Evolutionary conservation across 2,329 filamentous ascomycete species (phyloP), one percentile per base, ranked within the genome.

Genomic region (Graphilbum sp.): DNA sequence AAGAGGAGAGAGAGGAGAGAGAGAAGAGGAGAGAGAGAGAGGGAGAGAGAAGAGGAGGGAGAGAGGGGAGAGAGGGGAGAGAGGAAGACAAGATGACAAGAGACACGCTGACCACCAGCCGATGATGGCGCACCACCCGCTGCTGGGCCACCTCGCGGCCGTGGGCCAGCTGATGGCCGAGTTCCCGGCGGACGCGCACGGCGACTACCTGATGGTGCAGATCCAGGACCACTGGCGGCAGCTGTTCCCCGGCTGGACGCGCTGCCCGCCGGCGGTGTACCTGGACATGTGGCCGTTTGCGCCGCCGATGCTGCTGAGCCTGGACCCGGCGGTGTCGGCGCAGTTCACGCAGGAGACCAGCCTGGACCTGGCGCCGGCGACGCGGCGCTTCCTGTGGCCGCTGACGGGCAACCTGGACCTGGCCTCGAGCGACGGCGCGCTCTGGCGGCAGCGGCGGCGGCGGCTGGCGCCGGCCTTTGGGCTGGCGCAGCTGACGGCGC

Each of bases 381-480:
- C 41, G 27, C 23, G n/a, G 11, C 9, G 21, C 17, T 41, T 35
- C 15, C 23, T 46, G 32, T 17, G 21, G 35, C 43, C 49, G 13
- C 48, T 56, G 33, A 50, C 54, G 0, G 49, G 49, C 16, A 54
- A 54, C 17, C 42, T 52, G 5, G 53, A 57, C 32, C 41, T 61
- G 2, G 47, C 61, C 16, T 50, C 51, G 29, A 44, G 52, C 16
- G 54, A 59, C 32, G 60, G 60, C 3, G 46, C 50, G 12, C 49
- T 53, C 32, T 63, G 60, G 60, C 58, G 56, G 42, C 43, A 37
- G 36, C 47, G 50, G 41, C 50, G 56, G 25, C 46, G 43, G 18
- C 44, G 54, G 21, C 57, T 61, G 45, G 57, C 55, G 39, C 54
- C 52, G 4, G 57, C 55, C 5, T 61, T 61, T 45, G 53, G 54